Base-by-base conservation (phyloP, 2,329 filamentous ascomycete genomes). In the Blastomyces gilchristii region DNA sequence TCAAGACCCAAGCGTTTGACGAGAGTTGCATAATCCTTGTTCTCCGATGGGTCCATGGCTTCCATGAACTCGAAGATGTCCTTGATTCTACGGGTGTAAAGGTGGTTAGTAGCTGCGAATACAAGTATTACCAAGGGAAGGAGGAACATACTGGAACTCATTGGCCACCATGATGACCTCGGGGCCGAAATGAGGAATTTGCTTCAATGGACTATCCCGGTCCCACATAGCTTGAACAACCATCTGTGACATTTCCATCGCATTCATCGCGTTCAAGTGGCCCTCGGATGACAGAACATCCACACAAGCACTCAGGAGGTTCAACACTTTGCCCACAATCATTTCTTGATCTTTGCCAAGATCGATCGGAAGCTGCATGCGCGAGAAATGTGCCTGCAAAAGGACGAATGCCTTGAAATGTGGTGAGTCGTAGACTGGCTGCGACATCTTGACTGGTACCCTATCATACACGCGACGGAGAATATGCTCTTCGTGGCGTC, bases 231-330 rank as follows among this genome's bases (percentile, higher is more conserved):
- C 92, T 78, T 99, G 94, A 2, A 99, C 92, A 61, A 95, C 90
- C 94, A 99, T 99, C 74, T 99, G 94, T 14, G 90, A 96, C 84
- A 99, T 91, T 75, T 99, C 94, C 93, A 99, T 99, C 37, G 94
- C 94, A 70, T 88, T 92, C 87, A 97, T 96, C 65, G 94, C 93
- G 73, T 99, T 99, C 66, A 99, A 83, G 71, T 97, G 91, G 16
- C 93, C 94, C 70, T 99, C 92, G 0, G 92, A 97, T 11, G 91
- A 96, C 45, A 99, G 83, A 18, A 99, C 91, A 74, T 99, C 94
- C 28, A 97, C 94, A 71, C 88, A 90, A 28, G 94, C 93, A 73
- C 90, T 95, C 57, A 99, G 83, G 12, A 99, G 83, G 71, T 89
- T 91, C 63, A 97, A 81, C 0, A 95, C 86, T 77, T 94, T 95